These are phyloP conservation scores for Leccinum ochraceum DNA, from an alignment of 768 basidiomycete species.

Conservation along the genomic window DNA sequence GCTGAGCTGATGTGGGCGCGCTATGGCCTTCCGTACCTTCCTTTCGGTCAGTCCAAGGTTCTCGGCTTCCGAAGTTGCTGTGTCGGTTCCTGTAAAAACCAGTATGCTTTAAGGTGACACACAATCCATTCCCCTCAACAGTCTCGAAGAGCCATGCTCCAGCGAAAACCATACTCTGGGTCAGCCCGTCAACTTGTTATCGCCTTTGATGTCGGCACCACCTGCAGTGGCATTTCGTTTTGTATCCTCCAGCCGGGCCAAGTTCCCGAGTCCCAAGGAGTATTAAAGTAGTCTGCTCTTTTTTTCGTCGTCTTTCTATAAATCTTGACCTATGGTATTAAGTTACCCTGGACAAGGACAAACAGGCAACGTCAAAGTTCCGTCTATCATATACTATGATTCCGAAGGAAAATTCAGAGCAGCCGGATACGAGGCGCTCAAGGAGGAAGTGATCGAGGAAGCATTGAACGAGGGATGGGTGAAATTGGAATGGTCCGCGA, in stretches of 20 bases:
- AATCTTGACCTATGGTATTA: not conserved
- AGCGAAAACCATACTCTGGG: conserved; percentile 37
- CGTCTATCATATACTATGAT: conserved; percentile 41
- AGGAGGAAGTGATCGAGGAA: conserved; percentile 34
- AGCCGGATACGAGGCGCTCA: conserved; percentile 37
- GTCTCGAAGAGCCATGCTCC: conserved; percentile 23
- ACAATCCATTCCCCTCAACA: not conserved
- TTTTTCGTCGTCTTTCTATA: not conserved
- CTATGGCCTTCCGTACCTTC: not conserved
- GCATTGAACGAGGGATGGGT: conserved; percentile 42
- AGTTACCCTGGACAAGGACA: not conserved
- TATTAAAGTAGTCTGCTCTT: not conserved
- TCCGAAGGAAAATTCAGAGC: conserved; percentile 23
- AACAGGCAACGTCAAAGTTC: not conserved
- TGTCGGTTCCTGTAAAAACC: conserved; percentile 1
- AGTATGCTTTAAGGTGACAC: not conserved
- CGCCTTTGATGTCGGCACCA: conserved; percentile 30
- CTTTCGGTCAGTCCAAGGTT: not conserved
- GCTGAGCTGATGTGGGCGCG: not conserved
- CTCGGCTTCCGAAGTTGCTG: not conserved
- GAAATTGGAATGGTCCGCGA: conserved; percentile 43
- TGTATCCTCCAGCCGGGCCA: not conserved
- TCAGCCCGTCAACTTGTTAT: conserved; percentile 33
- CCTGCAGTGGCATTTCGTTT: not conserved
- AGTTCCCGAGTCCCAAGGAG: not conserved